Percentiles rank a stretch among this genome's conserved stretches.
Evolutionary conservation across 345 rosid species (phyloP).

Genomic region (Salix exigua): DNA sequence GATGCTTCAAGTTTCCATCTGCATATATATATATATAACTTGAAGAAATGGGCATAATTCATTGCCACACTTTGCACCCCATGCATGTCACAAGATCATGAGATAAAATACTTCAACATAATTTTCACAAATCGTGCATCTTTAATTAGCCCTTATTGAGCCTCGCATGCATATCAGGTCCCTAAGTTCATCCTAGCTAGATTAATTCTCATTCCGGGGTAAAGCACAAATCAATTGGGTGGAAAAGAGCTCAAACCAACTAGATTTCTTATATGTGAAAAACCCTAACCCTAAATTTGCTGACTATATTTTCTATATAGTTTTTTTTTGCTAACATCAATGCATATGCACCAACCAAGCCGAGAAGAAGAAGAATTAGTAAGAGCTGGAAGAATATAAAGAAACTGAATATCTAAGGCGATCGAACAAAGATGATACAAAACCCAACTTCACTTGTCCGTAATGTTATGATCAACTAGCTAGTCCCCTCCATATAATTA

Average conservation of each 20-base stretch:
- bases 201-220: background rate
- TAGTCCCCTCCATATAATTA: conserved; percentile 3
- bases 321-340: background rate
- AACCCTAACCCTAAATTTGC: conserved; percentile 48
- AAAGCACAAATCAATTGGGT: background rate
- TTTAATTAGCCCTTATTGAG: background rate
- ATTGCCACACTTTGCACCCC: background rate
- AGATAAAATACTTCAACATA: background rate
- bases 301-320: background rate
- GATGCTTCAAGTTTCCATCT: conserved; percentile 1
- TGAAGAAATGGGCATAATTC: conserved; percentile 11
- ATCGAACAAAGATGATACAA: conserved; percentile 8
- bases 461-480: conserved; percentile 7
- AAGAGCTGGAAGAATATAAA: background rate
- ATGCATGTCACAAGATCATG: background rate
- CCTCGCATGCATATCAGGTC: background rate
- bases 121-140: background rate
- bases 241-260: background rate
- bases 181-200: conserved; percentile 12
- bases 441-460: conserved; percentile 24
- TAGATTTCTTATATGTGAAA: conserved; percentile 11
- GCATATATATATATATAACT: background rate
- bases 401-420: background rate
- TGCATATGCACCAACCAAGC: background rate
- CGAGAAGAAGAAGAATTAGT: background rate